These are phyloP conservation scores for Trichoderma atroviride DNA, from an alignment of 2,329 filamentous ascomycete genomes.

Conservation along the genomic window DNA sequence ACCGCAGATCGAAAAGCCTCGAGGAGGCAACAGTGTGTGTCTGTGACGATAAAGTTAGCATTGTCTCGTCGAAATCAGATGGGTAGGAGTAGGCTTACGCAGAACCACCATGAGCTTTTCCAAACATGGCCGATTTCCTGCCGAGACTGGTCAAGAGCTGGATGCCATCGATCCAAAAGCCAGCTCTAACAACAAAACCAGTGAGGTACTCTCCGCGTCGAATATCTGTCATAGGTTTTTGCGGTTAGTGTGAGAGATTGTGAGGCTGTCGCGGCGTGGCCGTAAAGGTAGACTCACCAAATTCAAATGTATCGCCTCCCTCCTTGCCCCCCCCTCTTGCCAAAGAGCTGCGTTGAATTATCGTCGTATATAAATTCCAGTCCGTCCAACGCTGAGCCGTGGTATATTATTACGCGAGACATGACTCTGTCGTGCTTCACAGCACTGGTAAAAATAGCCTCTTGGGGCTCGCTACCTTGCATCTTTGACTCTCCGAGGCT, in stretches of 20 bases:
- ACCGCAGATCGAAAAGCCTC: constrained; percentile 86
- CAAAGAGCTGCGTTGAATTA: constrained; percentile 80
- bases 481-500: constrained; percentile 73
- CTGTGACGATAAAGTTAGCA: constrained; percentile 50
- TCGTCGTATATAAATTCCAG: constrained; percentile 95
- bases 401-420: constrained; percentile 73
- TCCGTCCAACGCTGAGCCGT: constrained; percentile 77
- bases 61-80: background rate
- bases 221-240: constrained; percentile 59
- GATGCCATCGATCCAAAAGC: constrained; percentile 82
- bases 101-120: constrained; percentile 77
- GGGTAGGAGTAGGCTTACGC: constrained; percentile 62
- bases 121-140: constrained; percentile 82
- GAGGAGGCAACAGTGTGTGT: constrained; percentile 83
- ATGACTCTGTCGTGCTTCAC: constrained; percentile 71
- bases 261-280: background rate
- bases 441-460: constrained; percentile 74
- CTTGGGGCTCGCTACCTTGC: constrained; percentile 68
- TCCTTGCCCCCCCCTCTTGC: constrained; percentile 73
- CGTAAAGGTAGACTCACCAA: constrained; percentile 59
- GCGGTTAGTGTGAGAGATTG: background rate
- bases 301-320: constrained; percentile 72
- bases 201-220: constrained; percentile 83
- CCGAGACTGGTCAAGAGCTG: constrained; percentile 88
- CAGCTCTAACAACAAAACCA: constrained; percentile 81